Percentiles rank a stretch among this genome's conserved stretches.
These are phyloP conservation scores for Apiotrichum gracile DNA, from an alignment of 1,284 basidiomycete species.

Conservation along the genomic window DNA sequence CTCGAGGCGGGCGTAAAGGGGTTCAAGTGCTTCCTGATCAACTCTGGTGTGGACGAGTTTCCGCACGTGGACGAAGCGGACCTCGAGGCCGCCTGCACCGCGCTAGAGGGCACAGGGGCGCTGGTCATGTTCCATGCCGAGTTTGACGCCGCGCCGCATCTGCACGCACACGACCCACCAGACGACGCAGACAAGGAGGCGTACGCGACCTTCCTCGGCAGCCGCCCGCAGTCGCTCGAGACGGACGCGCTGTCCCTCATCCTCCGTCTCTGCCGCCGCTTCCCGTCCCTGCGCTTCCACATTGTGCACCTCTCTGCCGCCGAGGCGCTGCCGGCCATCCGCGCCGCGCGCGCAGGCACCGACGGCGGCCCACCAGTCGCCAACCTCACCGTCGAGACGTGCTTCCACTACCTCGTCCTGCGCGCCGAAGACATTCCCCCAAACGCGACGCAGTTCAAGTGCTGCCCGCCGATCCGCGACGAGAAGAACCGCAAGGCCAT, in stretches of 20 bases:
- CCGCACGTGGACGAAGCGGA: slow-evolving; percentile 72
- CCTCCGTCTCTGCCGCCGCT: slow-evolving; percentile 56
- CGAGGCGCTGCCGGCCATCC: slow-evolving; percentile 67
- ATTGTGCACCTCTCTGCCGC: slow-evolving; percentile 88
- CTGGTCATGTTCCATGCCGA: slow-evolving; percentile 88
- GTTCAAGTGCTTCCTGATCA: slow-evolving; percentile 92
- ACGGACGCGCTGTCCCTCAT: slow-evolving; percentile 69
- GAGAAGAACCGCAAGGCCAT: slow-evolving; percentile 63
- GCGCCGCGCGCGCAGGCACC: slow-evolving; percentile 59
- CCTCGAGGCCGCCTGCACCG: slow-evolving; percentile 61
- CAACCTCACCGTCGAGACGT: slow-evolving; percentile 82
- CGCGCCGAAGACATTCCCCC: slow-evolving; percentile 52
- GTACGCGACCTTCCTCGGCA: slow-evolving; percentile 75
- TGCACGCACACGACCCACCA: slow-evolving; percentile 12
- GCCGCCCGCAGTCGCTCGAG: slow-evolving; percentile 73
- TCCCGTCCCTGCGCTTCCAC: slow-evolving; percentile 71
- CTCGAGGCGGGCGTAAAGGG: slow-evolving; percentile 75
- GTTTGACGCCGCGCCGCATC: slow-evolving; percentile 52
- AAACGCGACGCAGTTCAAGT: slow-evolving; percentile 58
- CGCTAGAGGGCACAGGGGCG: slow-evolving; percentile 56
- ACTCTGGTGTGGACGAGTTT: slow-evolving; percentile 94
- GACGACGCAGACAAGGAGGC: slow-evolving; percentile 22
- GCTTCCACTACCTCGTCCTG: slow-evolving; percentile 80
- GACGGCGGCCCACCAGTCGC: slow-evolving; percentile 25
- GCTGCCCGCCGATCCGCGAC: slow-evolving; percentile 86